Base-by-base conservation (phyloP, 176 grass and related monocot genomes). In the Dendrocalamus sinicus region DNA sequence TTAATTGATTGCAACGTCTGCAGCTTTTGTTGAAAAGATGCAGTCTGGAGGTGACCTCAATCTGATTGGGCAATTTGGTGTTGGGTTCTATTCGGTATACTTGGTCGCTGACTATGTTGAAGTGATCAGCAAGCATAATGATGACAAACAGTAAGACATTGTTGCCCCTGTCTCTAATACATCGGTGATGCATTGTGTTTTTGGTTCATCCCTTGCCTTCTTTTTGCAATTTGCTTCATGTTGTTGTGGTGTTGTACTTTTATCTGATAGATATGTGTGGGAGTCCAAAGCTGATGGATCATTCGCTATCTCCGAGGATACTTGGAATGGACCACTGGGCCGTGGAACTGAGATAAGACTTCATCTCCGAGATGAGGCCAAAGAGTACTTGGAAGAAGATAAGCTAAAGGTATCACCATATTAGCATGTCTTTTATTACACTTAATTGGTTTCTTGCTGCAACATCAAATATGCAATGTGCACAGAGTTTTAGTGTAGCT, bases 61-160 rank as follows among this genome's bases (percentile, higher is more conserved):
- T 57, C 93, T 98, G 22, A 98, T 95, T 89, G 95, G 95, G n/a
- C 95, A 98, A 80, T 98, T 98, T 77, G 95, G 95, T 89, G 95
- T 98, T 65, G 96, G 96, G 7, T 98, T 98, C 84, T 98, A 98
- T 77, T 98, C 96, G 61, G 96, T 98, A 20, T 98, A 98, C 88
- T 87, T 98, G 86, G 93, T 94, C 72, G 91, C 96, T 72, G 96
- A 98, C 75, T 98, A 98, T 78, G 96, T 98, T n/a, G 96, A 98
- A 90, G 96, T 98, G 64, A 66, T 98, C 82, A 98, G 96, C 96
- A 98, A 98, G 86, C 96, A 98, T 88, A 98, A 95, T 47, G 96
- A 98, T 82, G 96, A 98, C 90, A 92, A 92, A 89, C 96, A 98
- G 96, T 98, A 94, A 83, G 96, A 35, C 6, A 37, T 24, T 24